Conservation (phyloP, 805 yeast genomes). For the Sugiyamaella floridensis region DNA sequence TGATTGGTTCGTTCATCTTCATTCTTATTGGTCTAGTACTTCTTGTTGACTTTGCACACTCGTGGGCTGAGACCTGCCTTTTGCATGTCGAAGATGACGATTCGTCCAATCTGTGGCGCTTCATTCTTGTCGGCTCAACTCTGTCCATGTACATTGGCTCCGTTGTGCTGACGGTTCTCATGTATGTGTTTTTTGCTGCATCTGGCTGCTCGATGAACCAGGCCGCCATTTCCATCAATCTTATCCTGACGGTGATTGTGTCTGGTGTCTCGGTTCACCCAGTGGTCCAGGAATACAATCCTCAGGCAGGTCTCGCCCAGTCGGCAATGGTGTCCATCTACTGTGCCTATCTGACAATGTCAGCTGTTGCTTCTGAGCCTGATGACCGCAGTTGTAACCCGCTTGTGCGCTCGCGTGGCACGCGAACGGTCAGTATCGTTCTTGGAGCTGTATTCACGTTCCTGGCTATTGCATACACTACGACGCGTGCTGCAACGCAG, state of each 20-base stretch:
- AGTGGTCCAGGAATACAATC: slow-evolving; percentile 81
- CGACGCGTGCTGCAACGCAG: slow-evolving; percentile 91
- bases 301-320: slow-evolving; percentile 94
- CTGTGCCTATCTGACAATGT: slow-evolving; percentile 82
- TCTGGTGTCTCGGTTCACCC: slow-evolving; percentile 73
- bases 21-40: slow-evolving; percentile 83
- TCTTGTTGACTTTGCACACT: slow-evolving; percentile 94
- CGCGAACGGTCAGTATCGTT: slow-evolving; percentile 80
- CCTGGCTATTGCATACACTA: slow-evolving; percentile 92
- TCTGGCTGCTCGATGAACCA: slow-evolving; percentile 83
- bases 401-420: slow-evolving; percentile 77
- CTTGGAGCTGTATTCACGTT: slow-evolving; percentile 92
- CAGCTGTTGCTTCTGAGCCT: slow-evolving; percentile 94
- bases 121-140: slow-evolving; percentile 79
- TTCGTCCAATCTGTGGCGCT: slow-evolving; percentile 57
- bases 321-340: slow-evolving; percentile 91
- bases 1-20: slow-evolving; percentile 75
- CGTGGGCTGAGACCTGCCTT: slow-evolving; percentile 95
- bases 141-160: slow-evolving; percentile 73
- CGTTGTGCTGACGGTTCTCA: slow-evolving; percentile 62
- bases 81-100: slow-evolving; percentile 81
- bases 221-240: slow-evolving; percentile 73
- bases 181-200: slow-evolving; percentile 79
- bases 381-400: slow-evolving; percentile 93
- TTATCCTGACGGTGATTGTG: slow-evolving; percentile 56